Conservation (phyloP, 306 rosid species). For the Oxytropis ochrocephala region DNA sequence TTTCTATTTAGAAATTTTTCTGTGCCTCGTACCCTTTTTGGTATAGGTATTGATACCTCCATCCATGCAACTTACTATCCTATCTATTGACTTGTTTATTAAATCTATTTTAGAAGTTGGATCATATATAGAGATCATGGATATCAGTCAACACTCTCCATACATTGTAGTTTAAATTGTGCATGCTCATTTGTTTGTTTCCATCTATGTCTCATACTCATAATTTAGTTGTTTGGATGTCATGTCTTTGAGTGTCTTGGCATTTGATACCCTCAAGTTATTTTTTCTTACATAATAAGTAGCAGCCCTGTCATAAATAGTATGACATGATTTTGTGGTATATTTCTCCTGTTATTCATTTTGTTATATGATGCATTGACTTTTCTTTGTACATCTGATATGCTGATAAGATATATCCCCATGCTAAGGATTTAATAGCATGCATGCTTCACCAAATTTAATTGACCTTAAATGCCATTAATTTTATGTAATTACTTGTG, state of each 20-base stretch:
- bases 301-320: not conserved
- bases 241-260: not conserved
- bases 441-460: not conserved
- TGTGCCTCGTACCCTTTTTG: not conserved
- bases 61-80: not conserved
- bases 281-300: not conserved
- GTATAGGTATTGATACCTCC: not conserved
- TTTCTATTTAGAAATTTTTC: not conserved
- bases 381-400: not conserved
- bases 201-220: not conserved
- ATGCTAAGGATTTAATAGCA: not conserved
- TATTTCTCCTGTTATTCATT: not conserved
- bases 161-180: not conserved
- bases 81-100: not conserved
- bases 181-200: not conserved
- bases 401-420: not conserved
- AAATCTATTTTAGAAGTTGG: not conserved
- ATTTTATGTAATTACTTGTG: not conserved
- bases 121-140: not conserved
- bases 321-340: not conserved
- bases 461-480: not conserved
- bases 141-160: not conserved
- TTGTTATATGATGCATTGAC: not conserved
- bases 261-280: conserved; percentile 11
- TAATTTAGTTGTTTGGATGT: not conserved